These are phyloP conservation scores for Nymphaea colorata DNA, from an alignment of 164 flowering plant species.

Conservation along the genomic window DNA sequence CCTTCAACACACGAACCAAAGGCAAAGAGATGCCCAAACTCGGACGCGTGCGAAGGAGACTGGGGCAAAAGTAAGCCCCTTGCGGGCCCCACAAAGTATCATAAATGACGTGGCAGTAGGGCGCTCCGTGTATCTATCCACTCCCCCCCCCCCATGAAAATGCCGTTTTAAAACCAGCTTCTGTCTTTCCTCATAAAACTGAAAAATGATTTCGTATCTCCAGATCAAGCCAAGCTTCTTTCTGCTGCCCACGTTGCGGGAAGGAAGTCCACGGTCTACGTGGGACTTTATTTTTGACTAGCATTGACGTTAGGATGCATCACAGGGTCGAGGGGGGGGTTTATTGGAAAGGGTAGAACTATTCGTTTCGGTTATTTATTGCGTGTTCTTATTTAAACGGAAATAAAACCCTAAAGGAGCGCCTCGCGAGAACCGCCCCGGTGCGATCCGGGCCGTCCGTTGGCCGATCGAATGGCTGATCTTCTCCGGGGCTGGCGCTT, in stretches of 20 bases:
- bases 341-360: neutral
- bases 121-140: neutral
- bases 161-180: no score
- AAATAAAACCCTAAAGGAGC: slow-evolving; percentile 40
- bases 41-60: neutral
- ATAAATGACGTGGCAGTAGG: neutral
- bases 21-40: no score
- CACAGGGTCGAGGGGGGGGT: neutral
- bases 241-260: no score
- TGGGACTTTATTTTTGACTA: neutral
- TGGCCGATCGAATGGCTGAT: slow-evolving; percentile 7
- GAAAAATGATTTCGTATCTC: no score
- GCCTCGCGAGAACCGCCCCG: slow-evolving; percentile 29
- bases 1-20: no score
- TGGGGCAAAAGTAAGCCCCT: neutral
- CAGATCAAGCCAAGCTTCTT: no score
- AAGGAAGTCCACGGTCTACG: neutral
- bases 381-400: slow-evolving; percentile 1
- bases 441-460: slow-evolving; percentile 25
- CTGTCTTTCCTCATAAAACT: no score
- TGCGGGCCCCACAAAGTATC: neutral
- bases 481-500: neutral
- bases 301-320: neutral
- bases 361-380: neutral
- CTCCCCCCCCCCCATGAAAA: no score